Evolutionary conservation across 495 filamentous ascomycete species (phyloP), one percentile per base, ranked within the genome.

Genomic region (Aspergillus coremiiformis): DNA sequence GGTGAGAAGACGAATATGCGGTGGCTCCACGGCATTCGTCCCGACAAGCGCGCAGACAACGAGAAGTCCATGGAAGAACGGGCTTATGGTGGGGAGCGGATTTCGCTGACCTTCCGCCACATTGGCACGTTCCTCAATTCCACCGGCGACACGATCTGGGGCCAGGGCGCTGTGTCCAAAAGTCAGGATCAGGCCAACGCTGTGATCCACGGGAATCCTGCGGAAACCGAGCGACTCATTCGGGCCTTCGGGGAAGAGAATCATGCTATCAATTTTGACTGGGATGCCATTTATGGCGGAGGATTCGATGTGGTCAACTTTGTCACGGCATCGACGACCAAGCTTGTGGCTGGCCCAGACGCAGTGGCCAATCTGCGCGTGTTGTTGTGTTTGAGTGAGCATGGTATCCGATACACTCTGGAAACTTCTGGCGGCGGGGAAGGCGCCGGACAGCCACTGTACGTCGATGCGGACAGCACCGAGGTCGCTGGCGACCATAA

Each of bases 281-380:
- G 93, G 94, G 75, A 84, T 19, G 73, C 66, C 1, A 63, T 76
- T 12, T 98, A 98, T 58, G 94, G 92, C 1, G 52, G 51, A 0
- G 93, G 93, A 1, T 96, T 90, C 50, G 85, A 97, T 60, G 90
- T 96, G 1, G 76, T 98, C 43, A 89, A 98, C 57, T 79, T 86
- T 59, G 66, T 74, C 7, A 73, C 68, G 20, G 69, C 77, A 2
- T 71, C 70, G 26, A 66, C 78, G 10, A 72, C 78, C 10, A 72
- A 76, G 29, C 61, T 89, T 5, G 75, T 75, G 49, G 59, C 78
- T 0, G 76, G 79, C 29, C 59, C 67, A 0, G 79, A 87, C 44
- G 37, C 53, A 0, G 61, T 88, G 15, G 71, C 75, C 3, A 83
- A 87, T 52, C 59, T 79, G 54, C 70, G 82, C 5, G 77, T 86